Evolutionary conservation across 179 eudicot genomes (phyloP).

Genomic region (Actinidia polygama): DNA sequence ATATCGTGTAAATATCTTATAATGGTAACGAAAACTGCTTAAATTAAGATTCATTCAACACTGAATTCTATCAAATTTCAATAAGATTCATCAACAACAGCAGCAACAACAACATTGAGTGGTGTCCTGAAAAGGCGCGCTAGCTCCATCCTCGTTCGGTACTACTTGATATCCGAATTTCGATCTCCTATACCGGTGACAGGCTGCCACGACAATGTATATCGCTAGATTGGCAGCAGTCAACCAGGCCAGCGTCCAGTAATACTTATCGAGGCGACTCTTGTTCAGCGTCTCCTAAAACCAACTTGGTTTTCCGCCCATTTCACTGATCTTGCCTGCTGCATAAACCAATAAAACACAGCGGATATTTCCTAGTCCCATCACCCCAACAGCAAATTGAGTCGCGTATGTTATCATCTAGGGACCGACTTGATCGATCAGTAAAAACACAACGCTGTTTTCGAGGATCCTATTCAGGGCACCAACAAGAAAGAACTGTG

Average conservation of each 20-base stretch:
- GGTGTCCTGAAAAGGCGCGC: slow-evolving; percentile 2
- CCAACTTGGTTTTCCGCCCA: slow-evolving; percentile 57
- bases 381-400: slow-evolving; percentile 16
- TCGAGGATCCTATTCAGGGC: slow-evolving; percentile 40
- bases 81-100: too few species aligned
- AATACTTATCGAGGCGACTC: slow-evolving; percentile 62
- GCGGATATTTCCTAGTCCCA: slow-evolving; percentile 50
- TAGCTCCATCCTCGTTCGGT: slow-evolving; percentile 21
- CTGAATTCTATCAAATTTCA: too few species aligned
- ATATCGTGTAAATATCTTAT: too few species aligned
- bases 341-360: slow-evolving; percentile 48
- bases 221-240: slow-evolving; percentile 45
- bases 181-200: slow-evolving; percentile 30
- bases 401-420: slow-evolving; percentile 30
- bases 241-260: slow-evolving; percentile 57
- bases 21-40: too few species aligned
- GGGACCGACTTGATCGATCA: slow-evolving; percentile 34
- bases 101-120: not conserved
- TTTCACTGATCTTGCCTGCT: slow-evolving; percentile 49
- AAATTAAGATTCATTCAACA: too few species aligned
- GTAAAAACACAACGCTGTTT: slow-evolving; percentile 30
- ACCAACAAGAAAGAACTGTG: slow-evolving; percentile 55
- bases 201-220: slow-evolving; percentile 38
- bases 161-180: slow-evolving; percentile 24
- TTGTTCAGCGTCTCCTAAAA: slow-evolving; percentile 51